Base-by-base conservation (phyloP, 306 rosid genomes). In the Medicago arabica region DNA sequence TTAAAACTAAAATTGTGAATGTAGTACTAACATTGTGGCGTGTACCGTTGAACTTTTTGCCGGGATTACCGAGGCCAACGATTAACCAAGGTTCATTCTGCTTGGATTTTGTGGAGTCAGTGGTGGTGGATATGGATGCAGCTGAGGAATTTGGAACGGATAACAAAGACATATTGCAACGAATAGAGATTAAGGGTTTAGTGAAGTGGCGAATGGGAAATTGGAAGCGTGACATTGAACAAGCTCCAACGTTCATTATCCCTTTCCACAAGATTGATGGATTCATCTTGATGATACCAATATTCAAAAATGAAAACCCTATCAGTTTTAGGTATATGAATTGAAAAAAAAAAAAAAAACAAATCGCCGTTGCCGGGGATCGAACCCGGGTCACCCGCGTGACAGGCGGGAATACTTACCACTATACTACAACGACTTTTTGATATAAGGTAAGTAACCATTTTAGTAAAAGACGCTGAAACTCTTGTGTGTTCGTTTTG, bases 61-160 rank as follows among this genome's bases (percentile, higher is more conserved):
- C 97, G 0, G 97, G 97, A 74, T 91, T 91, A 9, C 97, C 95
- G n/a, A 91, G 97, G 59, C 97, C 97, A 47, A 91, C 91, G 19
- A 91, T 80, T 44, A 91, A 87, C 97, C 97, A 91, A 19, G 91
- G 93, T n/a, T 78, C 75, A 43, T 74, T 80, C 77, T 78, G 71
- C 55, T 81, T 84, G 50, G 91, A 61, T 38, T 82, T 68, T n/a
- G 59, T 16, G 9, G 83, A 46, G 53, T 82, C 85, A 12, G 78
- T 46, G 59, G 25, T 17, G 59, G 85, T 8, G 31, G 60, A 2
- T 21, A 61, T 11, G 65, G 77, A 21, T 23, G 78, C 21, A 67
- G 19, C 58, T 5, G 86, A 40, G 21, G 84, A 67, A 46, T 50
- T 75, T 54, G 51, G 81, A 75, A 18, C 8, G 25, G 77, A 71